Percentiles rank a stretch among this genome's conserved stretches.
Conservation (phyloP, 192 early-diverging fungal genomes). For the Coemansia sp. region DNA sequence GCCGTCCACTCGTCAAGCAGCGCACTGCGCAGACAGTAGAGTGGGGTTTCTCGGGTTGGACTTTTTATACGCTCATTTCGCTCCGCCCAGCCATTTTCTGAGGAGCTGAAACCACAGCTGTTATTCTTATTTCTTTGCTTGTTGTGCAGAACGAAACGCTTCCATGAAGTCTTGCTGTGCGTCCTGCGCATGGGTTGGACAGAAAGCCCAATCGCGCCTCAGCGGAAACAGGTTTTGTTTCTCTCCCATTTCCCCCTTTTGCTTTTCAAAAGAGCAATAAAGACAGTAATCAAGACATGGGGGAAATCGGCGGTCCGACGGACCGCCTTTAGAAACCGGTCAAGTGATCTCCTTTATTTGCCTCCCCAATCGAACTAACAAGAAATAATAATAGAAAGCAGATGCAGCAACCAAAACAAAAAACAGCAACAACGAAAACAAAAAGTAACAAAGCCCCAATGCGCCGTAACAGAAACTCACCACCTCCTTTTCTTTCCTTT, state of each 20-base stretch:
- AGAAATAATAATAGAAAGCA: too few relatives aligned
- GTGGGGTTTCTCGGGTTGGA: background rate
- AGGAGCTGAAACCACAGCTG: too few relatives aligned
- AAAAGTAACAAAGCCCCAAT: background rate
- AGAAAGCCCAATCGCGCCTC: too few relatives aligned
- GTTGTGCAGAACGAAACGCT: too few relatives aligned
- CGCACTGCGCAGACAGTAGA: constrained; percentile 21
- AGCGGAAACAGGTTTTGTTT: too few relatives aligned
- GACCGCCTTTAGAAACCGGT: background rate
- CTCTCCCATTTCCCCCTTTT: too few relatives aligned
- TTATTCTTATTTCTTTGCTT: too few relatives aligned
- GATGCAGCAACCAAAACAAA: too few relatives aligned
- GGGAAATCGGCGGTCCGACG: background rate
- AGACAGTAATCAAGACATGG: background rate
- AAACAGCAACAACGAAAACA: background rate
- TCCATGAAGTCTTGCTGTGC: too few relatives aligned
- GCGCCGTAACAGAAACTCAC: background rate
- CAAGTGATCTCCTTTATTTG: background rate
- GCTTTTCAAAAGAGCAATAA: too few relatives aligned
- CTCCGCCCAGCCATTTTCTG: too few relatives aligned
- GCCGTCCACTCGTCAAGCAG: constrained; percentile 60
- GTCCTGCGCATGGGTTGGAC: too few relatives aligned
- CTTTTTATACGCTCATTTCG: constrained; percentile 2
- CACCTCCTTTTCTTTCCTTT: background rate
- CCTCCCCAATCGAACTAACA: background rate